phyloP scores from a whole-genome alignment of 208 protist genomes.

The Leishmania mexicana region DNA sequence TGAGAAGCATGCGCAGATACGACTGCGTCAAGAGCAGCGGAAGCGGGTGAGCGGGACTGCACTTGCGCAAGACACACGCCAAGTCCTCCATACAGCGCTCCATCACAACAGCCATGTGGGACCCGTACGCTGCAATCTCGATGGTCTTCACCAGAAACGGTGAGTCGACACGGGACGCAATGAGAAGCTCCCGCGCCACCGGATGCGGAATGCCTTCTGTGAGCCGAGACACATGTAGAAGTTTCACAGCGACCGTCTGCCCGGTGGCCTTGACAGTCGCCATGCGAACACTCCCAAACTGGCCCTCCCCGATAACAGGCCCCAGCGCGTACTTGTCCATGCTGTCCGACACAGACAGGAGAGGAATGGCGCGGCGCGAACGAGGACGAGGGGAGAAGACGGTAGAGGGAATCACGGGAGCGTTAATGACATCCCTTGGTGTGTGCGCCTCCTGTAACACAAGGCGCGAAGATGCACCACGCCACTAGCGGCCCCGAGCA shows the following conservation, averaged over 20 bases:
- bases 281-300: constrained; percentile 71
- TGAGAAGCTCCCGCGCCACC: constrained; percentile 73
- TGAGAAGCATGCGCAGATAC: constrained; percentile 70
- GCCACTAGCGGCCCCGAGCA: background rate
- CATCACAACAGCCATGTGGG: constrained; percentile 76
- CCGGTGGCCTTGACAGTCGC: constrained; percentile 60
- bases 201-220: constrained; percentile 84
- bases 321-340: constrained; percentile 78
- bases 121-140: constrained; percentile 70
- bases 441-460: background rate
- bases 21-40: constrained; percentile 24
- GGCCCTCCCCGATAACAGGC: constrained; percentile 69
- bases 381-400: background rate
- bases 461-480: background rate
- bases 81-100: constrained; percentile 76
- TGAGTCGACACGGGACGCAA: constrained; percentile 47
- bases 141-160: constrained; percentile 65
- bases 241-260: constrained; percentile 70
- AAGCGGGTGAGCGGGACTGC: constrained; percentile 34
- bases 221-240: constrained; percentile 50
- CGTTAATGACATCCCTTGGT: background rate
- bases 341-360: background rate
- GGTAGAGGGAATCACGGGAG: background rate
- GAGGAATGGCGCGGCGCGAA: background rate
- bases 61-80: constrained; percentile 36